Evolutionary conservation across 2,329 filamentous ascomycete genomes (phyloP), one percentile per base, ranked within the genome.

Genomic region (Fusarium nygamai): DNA sequence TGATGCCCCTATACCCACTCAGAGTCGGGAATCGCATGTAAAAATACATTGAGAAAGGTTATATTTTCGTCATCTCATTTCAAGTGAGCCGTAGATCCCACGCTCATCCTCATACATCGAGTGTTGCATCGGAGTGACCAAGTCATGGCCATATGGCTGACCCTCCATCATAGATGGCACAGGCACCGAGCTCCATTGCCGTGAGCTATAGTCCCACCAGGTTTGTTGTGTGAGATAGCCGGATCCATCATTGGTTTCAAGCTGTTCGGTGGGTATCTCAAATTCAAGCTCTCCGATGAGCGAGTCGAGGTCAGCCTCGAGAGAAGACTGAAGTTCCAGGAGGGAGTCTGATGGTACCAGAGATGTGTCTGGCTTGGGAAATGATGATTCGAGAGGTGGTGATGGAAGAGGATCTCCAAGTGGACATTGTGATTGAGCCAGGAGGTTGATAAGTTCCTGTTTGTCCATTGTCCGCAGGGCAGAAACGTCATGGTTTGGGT

Each of bases 381-480:
- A 84, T 19, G 87, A 86, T 13, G 83, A 84, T 64, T 89, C 85
- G 59, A 89, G 81, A 22, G 88, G 88, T 20, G 88, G 87, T 9
- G 88, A 88, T 22, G 88, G 88, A 8, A 89, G 84, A 20, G 84
- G 84, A 36, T 78, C 80, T 20, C 82, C 81, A 27, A 82, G 80
- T 68, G 87, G 85, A 46, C 84, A 80, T 19, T 79, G 73, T 3
- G 85, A 82, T n/a, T 84, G 84, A 62, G 88, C 86, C 59, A 91
- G 83, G 29, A 92, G 85, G 67, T 84, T 85, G 46, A 92, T 84
- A 10, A 92, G 86, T 70, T 90, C 89, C 72, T 89, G 87, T 27
- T 91, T 86, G 6, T 90, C 87, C 19, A 93, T 81, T 61, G 84
- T 85, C 57, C 86, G 85, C 68, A 87, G 85, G 64, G 83, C 85